Conservation (phyloP, 2,329 filamentous ascomycete genomes). For the Neofusicoccum ribis region DNA sequence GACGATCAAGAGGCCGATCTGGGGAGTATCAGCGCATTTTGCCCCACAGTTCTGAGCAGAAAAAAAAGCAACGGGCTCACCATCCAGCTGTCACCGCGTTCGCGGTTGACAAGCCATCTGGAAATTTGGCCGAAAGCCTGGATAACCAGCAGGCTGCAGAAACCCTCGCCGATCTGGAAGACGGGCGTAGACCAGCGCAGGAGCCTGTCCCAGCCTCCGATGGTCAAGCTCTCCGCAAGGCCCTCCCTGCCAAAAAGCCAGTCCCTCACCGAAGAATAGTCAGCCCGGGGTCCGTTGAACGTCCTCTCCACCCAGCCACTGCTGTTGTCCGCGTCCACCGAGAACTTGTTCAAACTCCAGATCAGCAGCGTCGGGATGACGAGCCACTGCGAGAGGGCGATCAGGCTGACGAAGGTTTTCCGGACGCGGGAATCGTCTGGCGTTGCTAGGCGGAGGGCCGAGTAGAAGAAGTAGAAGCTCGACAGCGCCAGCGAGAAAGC, state of each 20-base stretch:
- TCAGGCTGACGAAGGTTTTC: constrained; percentile 66
- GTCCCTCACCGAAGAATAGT: constrained; percentile 68
- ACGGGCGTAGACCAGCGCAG: constrained; percentile 88
- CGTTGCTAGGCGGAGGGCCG: constrained; percentile 74
- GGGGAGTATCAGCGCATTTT: constrained; percentile 36
- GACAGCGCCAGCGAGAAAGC: constrained; percentile 90
- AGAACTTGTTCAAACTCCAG: constrained; percentile 94
- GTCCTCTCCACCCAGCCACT: constrained; percentile 80
- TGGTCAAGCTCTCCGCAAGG: constrained; percentile 73
- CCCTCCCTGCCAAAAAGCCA: constrained; percentile 90
- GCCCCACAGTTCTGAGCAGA: too few relatives aligned
- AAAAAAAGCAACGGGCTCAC: constrained; percentile 54
- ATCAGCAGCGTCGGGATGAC: constrained; percentile 84
- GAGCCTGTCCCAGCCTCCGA: constrained; percentile 86
- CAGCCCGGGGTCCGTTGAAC: constrained; percentile 64
- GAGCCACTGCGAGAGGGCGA: constrained; percentile 81
- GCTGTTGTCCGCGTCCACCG: constrained; percentile 75
- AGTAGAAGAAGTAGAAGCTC: constrained; percentile 88
- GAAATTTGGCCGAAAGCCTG: constrained; percentile 94
- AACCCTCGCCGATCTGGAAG: constrained; percentile 93
- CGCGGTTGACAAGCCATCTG: constrained; percentile 89
- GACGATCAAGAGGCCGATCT: constrained; percentile 85
- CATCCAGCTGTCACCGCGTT: constrained; percentile 95
- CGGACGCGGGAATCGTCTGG: constrained; percentile 76
- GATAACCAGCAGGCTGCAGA: constrained; percentile 94